These are phyloP conservation scores for Podospora pseudoanserina DNA, from an alignment of 495 filamentous ascomycete species.

Conservation along the genomic window DNA sequence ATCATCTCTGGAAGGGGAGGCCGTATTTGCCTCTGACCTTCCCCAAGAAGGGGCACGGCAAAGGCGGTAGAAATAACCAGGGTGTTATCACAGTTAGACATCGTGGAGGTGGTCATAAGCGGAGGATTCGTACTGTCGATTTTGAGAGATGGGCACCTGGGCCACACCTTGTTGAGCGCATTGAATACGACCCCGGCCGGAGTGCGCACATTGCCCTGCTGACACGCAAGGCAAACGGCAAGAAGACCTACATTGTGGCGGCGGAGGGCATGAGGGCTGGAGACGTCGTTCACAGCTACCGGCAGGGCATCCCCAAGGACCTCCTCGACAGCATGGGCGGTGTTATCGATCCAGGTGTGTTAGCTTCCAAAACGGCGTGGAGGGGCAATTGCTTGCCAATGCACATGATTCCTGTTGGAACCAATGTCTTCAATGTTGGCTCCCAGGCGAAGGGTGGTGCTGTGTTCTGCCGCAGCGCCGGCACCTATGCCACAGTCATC, in stretches of 20 bases:
- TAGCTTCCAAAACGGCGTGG: conserved; percentile 90
- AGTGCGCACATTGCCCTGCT: conserved; percentile 90
- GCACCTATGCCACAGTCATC: conserved; percentile 82
- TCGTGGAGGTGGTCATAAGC: conserved; percentile 83
- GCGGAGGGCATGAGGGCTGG: conserved; percentile 90
- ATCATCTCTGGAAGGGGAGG: conserved; percentile 92
- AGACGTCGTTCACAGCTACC: conserved; percentile 86
- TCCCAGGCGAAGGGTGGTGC: conserved; percentile 66
- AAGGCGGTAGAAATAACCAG: conserved; percentile 86
- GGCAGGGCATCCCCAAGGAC: conserved; percentile 78
- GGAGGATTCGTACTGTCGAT: conserved; percentile 86
- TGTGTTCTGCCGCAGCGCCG: conserved; percentile 90
- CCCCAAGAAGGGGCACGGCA: conserved; percentile 82
- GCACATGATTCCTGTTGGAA: conserved; percentile 91
- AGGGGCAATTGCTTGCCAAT: conserved; percentile 92
- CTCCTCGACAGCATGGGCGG: conserved; percentile 89
- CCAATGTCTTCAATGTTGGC: conserved; percentile 84
- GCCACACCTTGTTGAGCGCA: conserved; percentile 81
- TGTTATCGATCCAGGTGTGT: conserved; percentile 82
- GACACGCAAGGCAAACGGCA: conserved; percentile 61
- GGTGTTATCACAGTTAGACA: conserved; percentile 85
- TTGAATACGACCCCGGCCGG: conserved; percentile 92
- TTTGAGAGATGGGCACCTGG: conserved; percentile 73
- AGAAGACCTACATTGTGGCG: conserved; percentile 85
- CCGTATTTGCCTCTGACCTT: conserved; percentile 80